Conservation (phyloP, 306 rosid species). For the Ormosia semicastrata region DNA sequence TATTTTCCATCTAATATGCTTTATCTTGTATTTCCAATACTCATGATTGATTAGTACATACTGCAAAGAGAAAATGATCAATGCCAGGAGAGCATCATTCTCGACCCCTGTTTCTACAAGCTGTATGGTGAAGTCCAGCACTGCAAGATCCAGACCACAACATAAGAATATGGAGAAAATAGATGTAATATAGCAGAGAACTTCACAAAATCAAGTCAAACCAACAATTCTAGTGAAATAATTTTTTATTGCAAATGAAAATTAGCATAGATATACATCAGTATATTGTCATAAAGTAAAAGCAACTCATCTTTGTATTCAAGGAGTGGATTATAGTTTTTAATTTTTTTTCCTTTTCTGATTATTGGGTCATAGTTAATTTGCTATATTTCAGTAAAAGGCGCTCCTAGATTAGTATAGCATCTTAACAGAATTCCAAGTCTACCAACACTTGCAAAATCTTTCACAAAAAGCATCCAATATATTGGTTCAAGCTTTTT, state of each 20-base stretch:
- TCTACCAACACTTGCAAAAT: neutral
- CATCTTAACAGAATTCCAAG: neutral
- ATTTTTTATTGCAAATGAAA: neutral
- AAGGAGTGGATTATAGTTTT: neutral
- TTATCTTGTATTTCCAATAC: slow-evolving; percentile 81
- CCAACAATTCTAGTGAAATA: neutral
- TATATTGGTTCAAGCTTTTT: neutral
- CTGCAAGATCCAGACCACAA: slow-evolving; percentile 56
- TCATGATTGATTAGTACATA: slow-evolving; percentile 83
- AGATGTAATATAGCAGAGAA: neutral
- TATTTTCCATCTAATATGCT: slow-evolving; percentile 78
- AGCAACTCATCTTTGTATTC: neutral
- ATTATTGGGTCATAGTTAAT: neutral
- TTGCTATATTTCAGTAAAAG: neutral
- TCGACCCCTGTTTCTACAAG: slow-evolving; percentile 83
- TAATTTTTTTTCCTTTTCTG: neutral
- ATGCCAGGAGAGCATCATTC: slow-evolving; percentile 73
- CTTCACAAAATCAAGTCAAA: slow-evolving; percentile 18
- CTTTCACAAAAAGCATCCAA: neutral
- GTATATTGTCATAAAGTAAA: neutral
- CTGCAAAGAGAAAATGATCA: slow-evolving; percentile 79
- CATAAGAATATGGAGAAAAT: slow-evolving; percentile 23
- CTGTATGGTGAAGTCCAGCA: slow-evolving; percentile 82
- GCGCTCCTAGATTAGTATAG: neutral
- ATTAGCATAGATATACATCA: slow-evolving; percentile 2